These are phyloP conservation scores for Melastoma candidum DNA, from an alignment of 441 rosid genomes.

Conservation along the genomic window DNA sequence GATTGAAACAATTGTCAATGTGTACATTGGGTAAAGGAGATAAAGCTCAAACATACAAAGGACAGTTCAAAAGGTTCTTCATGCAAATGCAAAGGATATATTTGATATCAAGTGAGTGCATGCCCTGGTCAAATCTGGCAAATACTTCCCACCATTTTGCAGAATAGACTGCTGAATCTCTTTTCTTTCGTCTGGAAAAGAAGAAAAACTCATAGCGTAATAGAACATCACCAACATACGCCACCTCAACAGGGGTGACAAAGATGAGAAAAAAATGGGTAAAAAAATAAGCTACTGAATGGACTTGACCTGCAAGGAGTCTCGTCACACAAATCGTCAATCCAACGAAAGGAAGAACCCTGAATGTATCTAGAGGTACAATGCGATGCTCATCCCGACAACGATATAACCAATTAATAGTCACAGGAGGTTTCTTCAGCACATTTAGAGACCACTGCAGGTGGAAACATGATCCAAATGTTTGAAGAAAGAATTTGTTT, in stretches of 20 bases:
- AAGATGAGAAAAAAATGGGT: not conserved
- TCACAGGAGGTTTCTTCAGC: constrained; percentile 80
- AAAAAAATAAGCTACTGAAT: not conserved
- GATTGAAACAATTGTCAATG: no score
- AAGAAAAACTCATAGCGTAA: constrained; percentile 20
- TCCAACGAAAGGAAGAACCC: constrained; percentile 91
- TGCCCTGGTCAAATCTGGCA: constrained; percentile 69
- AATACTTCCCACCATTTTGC: constrained; percentile 86
- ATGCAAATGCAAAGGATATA: constrained; percentile 59
- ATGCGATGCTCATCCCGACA: constrained; percentile 96
- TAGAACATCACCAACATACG: constrained; percentile 10
- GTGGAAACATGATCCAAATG: constrained; percentile 10
- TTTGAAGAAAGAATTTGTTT: not conserved
- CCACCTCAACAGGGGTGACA: constrained; percentile 4
- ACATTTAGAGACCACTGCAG: constrained; percentile 87
- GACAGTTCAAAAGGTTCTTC: not conserved
- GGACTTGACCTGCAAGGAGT: constrained; percentile 20
- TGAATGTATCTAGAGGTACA: constrained; percentile 82
- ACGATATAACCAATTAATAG: constrained; percentile 73
- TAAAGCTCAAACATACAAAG: no score
- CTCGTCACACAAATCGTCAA: constrained; percentile 71
- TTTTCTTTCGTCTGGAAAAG: constrained; percentile 67
- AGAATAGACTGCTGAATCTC: constrained; percentile 52
- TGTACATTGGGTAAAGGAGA: no score
- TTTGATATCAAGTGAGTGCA: constrained; percentile 95